These are phyloP conservation scores for Gliomastix tumulicola DNA, from an alignment of 2,329 filamentous ascomycete species.

Conservation along the genomic window DNA sequence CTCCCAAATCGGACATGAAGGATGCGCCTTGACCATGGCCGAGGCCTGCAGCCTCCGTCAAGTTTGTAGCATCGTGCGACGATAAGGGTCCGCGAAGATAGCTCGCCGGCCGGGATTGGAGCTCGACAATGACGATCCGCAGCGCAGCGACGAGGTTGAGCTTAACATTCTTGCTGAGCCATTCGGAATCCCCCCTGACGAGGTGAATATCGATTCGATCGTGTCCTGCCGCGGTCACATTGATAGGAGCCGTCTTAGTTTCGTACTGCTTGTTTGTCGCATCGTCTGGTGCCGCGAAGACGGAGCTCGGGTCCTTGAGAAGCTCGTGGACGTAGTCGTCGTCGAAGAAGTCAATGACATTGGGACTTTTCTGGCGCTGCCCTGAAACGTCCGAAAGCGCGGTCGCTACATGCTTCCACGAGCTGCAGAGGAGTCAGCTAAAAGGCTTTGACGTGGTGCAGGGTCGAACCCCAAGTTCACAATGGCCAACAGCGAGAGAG, in stretches of 20 bases:
- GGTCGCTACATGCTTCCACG: conserved; percentile 54
- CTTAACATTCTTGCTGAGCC: conserved; percentile 71
- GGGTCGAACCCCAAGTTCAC: conserved; percentile 5
- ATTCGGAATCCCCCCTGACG: conserved; percentile 78
- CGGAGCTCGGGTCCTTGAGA: conserved; percentile 60
- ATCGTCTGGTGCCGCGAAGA: conserved; percentile 57
- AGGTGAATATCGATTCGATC: conserved; percentile 66
- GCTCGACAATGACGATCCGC: conserved; percentile 73
- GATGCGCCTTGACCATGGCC: conserved; percentile 52
- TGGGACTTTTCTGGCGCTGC: conserved; percentile 43
- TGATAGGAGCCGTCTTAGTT: conserved; percentile 79
- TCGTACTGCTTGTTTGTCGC: conserved; percentile 68
- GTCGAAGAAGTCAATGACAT: conserved; percentile 62
- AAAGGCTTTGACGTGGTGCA: conserved; percentile 3
- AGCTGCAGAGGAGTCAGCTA: conserved; percentile 32
- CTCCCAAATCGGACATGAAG: conserved; percentile 46
- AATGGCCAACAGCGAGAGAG: conserved; percentile 4
- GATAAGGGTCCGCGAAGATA: conserved; percentile 68
- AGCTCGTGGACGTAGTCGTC: conserved; percentile 62
- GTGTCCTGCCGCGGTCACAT: conserved; percentile 63
- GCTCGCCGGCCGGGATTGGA: conserved; percentile 69
- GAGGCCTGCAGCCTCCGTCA: conserved; percentile 66
- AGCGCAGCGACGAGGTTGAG: conserved; percentile 80
- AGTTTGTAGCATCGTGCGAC: conserved; percentile 68
- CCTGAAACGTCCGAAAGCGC: conserved; percentile 50